Conservation (phyloP, 2,329 filamentous ascomycete genomes). For the Penicillium sp. region DNA sequence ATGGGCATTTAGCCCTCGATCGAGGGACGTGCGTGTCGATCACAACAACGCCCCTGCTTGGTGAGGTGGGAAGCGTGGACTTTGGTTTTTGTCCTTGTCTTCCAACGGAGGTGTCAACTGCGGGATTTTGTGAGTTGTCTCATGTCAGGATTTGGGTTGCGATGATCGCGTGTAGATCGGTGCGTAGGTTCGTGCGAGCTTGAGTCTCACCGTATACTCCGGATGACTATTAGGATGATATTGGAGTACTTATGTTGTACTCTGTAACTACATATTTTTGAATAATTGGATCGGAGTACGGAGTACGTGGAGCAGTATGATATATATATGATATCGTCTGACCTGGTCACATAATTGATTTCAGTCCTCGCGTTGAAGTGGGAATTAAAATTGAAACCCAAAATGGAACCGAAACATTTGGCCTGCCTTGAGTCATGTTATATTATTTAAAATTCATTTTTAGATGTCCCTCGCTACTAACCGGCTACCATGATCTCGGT, state of each 20-base stretch:
- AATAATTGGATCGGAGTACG: constrained; percentile 3
- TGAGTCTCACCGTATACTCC: background rate
- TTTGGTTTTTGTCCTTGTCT: background rate
- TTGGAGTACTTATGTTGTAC: background rate
- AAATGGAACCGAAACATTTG: background rate
- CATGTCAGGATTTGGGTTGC: constrained; percentile 20
- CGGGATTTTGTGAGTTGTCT: constrained; percentile 21
- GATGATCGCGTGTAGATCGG: constrained; percentile 15
- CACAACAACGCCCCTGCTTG: background rate
- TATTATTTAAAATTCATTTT: background rate
- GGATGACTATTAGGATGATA: background rate
- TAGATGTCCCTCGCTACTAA: background rate
- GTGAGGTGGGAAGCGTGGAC: background rate
- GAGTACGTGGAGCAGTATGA: constrained; percentile 5
- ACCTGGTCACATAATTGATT: background rate
- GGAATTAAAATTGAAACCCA: background rate
- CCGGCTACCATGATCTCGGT: too few relatives aligned
- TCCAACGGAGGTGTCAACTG: constrained; percentile 17
- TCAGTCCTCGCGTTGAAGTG: background rate
- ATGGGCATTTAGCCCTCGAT: background rate
- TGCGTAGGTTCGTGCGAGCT: background rate
- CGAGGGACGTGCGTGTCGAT: background rate
- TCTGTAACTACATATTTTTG: background rate
- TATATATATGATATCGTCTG: background rate
- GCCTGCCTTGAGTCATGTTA: background rate